A percentile compares a stretch with the other conserved stretches of the same genome.
Evolutionary conservation across 2,329 filamentous ascomycete genomes (phyloP).

Genomic region (Alternaria sp.): DNA sequence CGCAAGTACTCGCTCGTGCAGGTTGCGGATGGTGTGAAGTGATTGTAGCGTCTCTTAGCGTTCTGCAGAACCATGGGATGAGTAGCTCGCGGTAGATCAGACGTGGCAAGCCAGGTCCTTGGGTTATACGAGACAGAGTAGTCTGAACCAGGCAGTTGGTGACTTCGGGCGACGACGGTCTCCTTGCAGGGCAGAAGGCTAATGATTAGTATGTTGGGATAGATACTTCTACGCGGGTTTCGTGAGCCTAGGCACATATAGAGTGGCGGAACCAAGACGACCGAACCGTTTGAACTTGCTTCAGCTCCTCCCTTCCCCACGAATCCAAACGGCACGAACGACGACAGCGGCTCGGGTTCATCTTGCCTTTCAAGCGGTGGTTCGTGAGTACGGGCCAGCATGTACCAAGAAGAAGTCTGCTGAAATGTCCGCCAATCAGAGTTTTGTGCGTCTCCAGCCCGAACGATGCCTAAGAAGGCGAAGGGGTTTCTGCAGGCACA

Average conservation of each 20-base stretch:
- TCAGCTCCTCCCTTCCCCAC: neutral
- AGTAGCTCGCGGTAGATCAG: neutral
- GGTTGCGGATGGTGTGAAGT: neutral
- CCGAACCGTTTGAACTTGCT: neutral
- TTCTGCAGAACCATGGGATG: neutral
- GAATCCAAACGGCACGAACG: neutral
- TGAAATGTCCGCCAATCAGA: neutral
- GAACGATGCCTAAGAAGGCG: neutral
- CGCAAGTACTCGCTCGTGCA: neutral
- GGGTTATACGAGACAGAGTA: neutral
- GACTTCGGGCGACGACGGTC: neutral
- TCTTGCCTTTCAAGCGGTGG: neutral
- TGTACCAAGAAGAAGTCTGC: neutral
- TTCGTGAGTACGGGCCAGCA: neutral
- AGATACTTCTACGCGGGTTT: neutral
- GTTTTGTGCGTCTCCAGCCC: neutral
- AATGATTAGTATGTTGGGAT: neutral
- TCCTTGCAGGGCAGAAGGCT: neutral
- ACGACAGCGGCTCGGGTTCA: neutral
- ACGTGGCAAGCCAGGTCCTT: constrained; percentile 5
- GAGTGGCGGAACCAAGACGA: neutral
- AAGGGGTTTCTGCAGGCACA: constrained; percentile 1
- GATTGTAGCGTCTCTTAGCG: neutral
- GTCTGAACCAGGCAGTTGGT: neutral
- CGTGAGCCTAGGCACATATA: neutral